Evolutionary conservation across 2,329 filamentous ascomycete species (phyloP), one percentile per base, ranked within the genome.

Genomic region (Verticillium klebahnii): DNA sequence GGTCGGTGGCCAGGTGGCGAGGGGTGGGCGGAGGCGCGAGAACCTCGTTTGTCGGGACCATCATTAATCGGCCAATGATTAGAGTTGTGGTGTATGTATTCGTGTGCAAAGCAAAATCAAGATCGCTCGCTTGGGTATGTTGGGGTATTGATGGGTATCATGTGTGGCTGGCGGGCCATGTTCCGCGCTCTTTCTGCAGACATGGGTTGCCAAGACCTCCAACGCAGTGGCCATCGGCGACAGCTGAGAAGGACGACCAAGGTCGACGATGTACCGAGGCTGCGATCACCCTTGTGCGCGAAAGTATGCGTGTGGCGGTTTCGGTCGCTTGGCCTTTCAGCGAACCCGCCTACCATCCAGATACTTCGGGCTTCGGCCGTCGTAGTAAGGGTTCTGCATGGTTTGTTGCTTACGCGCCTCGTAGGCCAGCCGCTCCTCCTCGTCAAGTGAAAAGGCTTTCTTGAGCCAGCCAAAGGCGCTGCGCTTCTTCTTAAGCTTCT

Each of bases 401-500:
- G 80, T 75, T 67, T 79, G 77, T 8, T 77, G 76, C 69, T 78
- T 82, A 62, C 82, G 80, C 56, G 82, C 80, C 69, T 88, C 85
- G 65, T 86, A 89, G 11, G 81, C 80, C 9, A 80, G 78, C 59
- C 80, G 81, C 71, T 89, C 86, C 57, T 88, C 85, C 25, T 89
- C 86, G 63, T 87, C 85, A 31, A 89, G 73, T 37, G 82, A 84
- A 59, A 89, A 89, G 1, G 86, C 86, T 74, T 89, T 89, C 73
- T 88, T 89, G 61, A 89, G 72, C 86, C 86, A 89, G 2, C 86
- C 86, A 68, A 89, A 88, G 1, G 85, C 85, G 67, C 86, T 88
- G 65, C 85, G 82, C 77, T 89, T 89, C 77, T 88, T 89, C 72
- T 88, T 88, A 5, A 88, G 69, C 40, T 80, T 75, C 61, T 77